Base-by-base conservation (phyloP, 108 stramenopile genomes). In the Skeletonema costatum region DNA sequence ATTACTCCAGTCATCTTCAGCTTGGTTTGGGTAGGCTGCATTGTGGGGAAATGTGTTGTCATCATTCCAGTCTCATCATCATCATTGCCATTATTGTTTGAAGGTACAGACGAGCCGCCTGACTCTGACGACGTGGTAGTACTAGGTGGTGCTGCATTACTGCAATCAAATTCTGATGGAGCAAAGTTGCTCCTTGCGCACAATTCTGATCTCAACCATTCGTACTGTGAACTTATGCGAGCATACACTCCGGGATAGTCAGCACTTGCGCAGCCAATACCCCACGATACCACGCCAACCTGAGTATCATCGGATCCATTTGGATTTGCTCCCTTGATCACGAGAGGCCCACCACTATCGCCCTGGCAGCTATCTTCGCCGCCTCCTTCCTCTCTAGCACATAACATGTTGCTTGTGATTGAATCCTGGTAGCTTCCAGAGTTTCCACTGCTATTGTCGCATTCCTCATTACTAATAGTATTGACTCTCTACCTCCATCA, bases 241-340 rank as follows among this genome's bases (percentile, higher is more conserved):
- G 82, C 58, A 50, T 68, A 82, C 1, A 87, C 87, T n/a, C 87
- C 87, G 13, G 87, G 87, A 38, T 76, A 82, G 11, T 65, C 33
- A 7, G 35, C 25, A 60, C 75, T 63, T 14, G 81, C 87, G 46
- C 87, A 88, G 36, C 75, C 70, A 7, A 71, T 53, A 3, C 87
- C 87, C 86, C 87, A 88, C n/a, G 75, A 77, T 10, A 84, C 76
- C 21, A 86, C 73, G 8, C 85, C 87, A 9, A 88, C 87, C 21
- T 77, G 75, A 62, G 81, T 44, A 65, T 84, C 61, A 44, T 64
- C 41, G 39, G 61, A 48, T 41, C 41, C 32, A 17, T 13, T 39
- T 12, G 0, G 17, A 17, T 13, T 38, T 19, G 7, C 39, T 2
- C 31, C 30, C 60, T 16, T 44, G 2, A 71, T 32, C 6, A 82